These are phyloP conservation scores for Triticum turgidum DNA, from an alignment of 176 grass and related monocot species.

Conservation along the genomic window DNA sequence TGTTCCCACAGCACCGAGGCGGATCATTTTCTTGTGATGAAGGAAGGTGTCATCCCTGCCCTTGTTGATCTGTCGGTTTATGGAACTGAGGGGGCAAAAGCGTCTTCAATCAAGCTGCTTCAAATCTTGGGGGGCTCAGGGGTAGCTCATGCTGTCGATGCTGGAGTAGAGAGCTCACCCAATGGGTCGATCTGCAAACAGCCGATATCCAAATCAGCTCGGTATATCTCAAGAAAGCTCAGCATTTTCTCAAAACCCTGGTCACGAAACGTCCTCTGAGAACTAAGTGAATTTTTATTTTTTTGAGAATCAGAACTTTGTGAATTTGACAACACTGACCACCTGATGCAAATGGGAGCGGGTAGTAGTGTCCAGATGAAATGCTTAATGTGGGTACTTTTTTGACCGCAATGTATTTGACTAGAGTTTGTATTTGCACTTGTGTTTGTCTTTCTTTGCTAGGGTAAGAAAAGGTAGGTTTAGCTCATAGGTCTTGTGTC, in stretches of 20 bases:
- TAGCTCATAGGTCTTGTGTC: background rate
- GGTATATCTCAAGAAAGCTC: conserved; percentile 59
- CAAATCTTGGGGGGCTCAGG: conserved; percentile 42
- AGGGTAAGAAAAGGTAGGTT: background rate
- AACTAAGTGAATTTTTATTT: conserved; percentile 32
- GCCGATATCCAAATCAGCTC: conserved; percentile 39
- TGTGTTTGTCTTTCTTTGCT: background rate
- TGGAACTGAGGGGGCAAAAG: conserved; percentile 57
- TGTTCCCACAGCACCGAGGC: conserved; percentile 43
- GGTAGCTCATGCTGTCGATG: background rate
- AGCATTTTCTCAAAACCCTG: conserved; percentile 62
- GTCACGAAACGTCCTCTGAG: conserved; percentile 20
- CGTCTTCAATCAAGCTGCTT: conserved; percentile 58
- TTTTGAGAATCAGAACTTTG: conserved; percentile 3
- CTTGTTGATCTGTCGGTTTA: conserved; percentile 82
- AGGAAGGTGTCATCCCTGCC: conserved; percentile 83
- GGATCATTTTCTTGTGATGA: conserved; percentile 57
- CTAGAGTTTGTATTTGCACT: conserved; percentile 15
- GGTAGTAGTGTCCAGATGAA: conserved; percentile 19
- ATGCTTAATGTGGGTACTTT: conserved; percentile 51
- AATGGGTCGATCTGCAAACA: conserved; percentile 26
- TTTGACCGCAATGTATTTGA: conserved; percentile 57
- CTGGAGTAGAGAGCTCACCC: conserved; percentile 4
- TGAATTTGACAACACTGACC: conserved; percentile 43
- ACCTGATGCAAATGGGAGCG: conserved; percentile 8